Conservation (phyloP, 2,329 filamentous ascomycete species). For the Scedosporium aurantiacum region DNA sequence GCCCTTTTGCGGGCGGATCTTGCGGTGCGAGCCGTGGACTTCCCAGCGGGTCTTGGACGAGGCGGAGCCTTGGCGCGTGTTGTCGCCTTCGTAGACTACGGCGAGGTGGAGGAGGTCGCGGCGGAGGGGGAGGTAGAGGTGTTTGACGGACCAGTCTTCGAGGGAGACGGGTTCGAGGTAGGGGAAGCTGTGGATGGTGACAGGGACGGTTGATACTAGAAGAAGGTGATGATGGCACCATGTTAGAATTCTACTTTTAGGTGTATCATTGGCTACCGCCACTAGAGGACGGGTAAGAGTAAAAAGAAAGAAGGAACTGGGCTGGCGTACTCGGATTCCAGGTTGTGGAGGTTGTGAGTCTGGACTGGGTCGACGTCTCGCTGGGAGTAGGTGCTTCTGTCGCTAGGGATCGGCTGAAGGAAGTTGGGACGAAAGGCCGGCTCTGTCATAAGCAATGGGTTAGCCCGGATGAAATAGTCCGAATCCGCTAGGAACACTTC, state of each 20-base stretch:
- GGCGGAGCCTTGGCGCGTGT: slow-evolving; percentile 76
- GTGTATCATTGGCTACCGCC: background rate
- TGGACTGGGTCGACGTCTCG: slow-evolving; percentile 25
- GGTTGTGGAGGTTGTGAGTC: slow-evolving; percentile 23
- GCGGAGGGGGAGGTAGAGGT: slow-evolving; percentile 78
- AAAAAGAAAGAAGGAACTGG: background rate
- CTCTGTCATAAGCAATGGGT: background rate
- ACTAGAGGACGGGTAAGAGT: background rate
- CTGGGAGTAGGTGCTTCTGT: slow-evolving; percentile 19
- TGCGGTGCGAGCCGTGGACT: slow-evolving; percentile 71
- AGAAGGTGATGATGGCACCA: no score
- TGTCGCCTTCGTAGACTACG: slow-evolving; percentile 85
- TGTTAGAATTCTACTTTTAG: background rate
- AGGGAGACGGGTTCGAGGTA: slow-evolving; percentile 73
- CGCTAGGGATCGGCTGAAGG: slow-evolving; percentile 45
- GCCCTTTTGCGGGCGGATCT: slow-evolving; percentile 81
- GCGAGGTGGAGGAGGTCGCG: slow-evolving; percentile 88
- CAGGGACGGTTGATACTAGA: slow-evolving; percentile 45
- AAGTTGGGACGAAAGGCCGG: slow-evolving; percentile 7
- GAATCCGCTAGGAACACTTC: no score
- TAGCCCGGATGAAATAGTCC: background rate
- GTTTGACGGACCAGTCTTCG: slow-evolving; percentile 66
- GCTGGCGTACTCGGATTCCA: slow-evolving; percentile 34
- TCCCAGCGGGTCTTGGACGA: slow-evolving; percentile 71
- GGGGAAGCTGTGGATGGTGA: slow-evolving; percentile 86